phyloP scores from a whole-genome alignment of 73 alveolate genomes.

The Paramecium octaurelia region DNA sequence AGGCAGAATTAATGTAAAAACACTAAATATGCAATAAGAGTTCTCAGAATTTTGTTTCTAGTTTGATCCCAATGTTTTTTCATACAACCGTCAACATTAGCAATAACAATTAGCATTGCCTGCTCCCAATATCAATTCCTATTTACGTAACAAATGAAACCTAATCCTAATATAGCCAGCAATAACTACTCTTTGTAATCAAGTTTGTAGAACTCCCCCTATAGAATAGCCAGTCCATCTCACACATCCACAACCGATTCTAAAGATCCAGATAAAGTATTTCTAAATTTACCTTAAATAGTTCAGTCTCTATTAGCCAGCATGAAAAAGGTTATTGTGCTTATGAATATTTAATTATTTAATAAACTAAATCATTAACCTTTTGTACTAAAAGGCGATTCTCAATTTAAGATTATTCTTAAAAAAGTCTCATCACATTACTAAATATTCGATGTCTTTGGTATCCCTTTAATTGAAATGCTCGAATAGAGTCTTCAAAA shows the following conservation, averaged over 20 bases:
- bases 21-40: neutral
- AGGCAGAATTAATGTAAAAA: neutral
- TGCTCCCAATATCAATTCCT: neutral
- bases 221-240: slow-evolving; percentile 1
- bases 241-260: slow-evolving; percentile 48
- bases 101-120: neutral
- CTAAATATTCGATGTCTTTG: too few species aligned
- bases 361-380: neutral
- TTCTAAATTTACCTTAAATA: neutral
- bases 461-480: too few species aligned
- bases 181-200: slow-evolving; percentile 22
- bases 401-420: neutral
- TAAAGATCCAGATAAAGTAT: neutral
- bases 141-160: neutral
- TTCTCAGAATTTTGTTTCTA: neutral
- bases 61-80: neutral
- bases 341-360: neutral
- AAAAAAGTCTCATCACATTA: too few species aligned
- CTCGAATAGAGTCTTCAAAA: too few species aligned
- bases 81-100: neutral
- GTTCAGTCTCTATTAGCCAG: neutral
- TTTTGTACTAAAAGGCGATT: neutral
- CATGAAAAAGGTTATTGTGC: neutral
- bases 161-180: neutral
- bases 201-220: slow-evolving; percentile 5